Conservation (phyloP, 2,329 filamentous ascomycete species). For the Fusarium irregulare region DNA sequence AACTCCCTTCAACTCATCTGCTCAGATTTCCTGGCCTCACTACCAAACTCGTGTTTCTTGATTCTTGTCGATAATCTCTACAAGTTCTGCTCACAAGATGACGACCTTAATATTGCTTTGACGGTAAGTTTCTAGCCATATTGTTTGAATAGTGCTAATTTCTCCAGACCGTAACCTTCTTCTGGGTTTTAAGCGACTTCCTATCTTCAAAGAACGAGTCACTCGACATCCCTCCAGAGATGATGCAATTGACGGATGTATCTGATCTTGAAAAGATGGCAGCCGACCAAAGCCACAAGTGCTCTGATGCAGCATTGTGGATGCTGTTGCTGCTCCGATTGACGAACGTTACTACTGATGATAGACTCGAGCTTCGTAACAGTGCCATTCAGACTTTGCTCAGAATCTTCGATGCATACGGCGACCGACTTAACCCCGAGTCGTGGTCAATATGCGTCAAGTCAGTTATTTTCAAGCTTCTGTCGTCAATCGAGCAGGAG, state of each 20-base stretch:
- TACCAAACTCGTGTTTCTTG: constrained; percentile 77
- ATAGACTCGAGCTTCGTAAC: constrained; percentile 80
- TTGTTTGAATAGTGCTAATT: constrained; percentile 8
- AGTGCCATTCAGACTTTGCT: constrained; percentile 92
- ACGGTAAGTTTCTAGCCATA: constrained; percentile 67
- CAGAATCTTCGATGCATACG: constrained; percentile 91
- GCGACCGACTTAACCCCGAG: constrained; percentile 79
- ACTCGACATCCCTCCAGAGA: constrained; percentile 67
- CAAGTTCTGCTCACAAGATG: constrained; percentile 87
- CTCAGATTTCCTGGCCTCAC: constrained; percentile 87
- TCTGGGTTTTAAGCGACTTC: constrained; percentile 95
- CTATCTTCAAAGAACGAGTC: constrained; percentile 71
- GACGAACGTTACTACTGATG: constrained; percentile 76
- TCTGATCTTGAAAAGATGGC: constrained; percentile 69
- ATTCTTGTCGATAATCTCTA: constrained; percentile 88
- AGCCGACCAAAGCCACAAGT: constrained; percentile 66
- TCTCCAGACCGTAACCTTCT: constrained; percentile 84
- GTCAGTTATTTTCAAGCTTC: constrained; percentile 81
- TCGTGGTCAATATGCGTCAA: constrained; percentile 88
- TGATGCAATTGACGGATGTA: constrained; percentile 63
- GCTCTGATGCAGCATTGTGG: constrained; percentile 80
- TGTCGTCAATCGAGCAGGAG: constrained; percentile 74
- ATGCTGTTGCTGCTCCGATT: constrained; percentile 79
- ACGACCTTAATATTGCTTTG: constrained; percentile 94
- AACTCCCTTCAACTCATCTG: constrained; percentile 91